Conservation (phyloP, 2,329 filamentous ascomycete genomes). For the Pseudocercospora vitis region DNA sequence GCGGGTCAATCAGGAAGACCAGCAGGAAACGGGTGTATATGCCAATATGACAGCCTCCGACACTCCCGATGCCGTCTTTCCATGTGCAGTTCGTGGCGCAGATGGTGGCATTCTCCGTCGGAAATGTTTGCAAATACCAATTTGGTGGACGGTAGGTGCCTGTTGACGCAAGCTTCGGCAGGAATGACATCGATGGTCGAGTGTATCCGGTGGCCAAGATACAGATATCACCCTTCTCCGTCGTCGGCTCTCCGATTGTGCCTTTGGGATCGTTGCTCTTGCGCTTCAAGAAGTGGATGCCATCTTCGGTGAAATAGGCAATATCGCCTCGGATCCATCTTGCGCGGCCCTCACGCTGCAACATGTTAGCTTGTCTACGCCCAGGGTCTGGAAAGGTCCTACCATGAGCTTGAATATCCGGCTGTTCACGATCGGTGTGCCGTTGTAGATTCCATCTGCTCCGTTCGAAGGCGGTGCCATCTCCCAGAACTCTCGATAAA, state of each 20-base stretch:
- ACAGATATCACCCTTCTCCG: conserved; percentile 72
- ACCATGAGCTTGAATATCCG: conserved; percentile 52
- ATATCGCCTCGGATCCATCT: conserved; percentile 82
- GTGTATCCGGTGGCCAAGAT: conserved; percentile 82
- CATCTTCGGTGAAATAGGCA: conserved; percentile 60
- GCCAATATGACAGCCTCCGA: conserved; percentile 84
- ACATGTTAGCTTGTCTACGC: conserved; percentile 64
- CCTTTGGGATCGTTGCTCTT: conserved; percentile 33
- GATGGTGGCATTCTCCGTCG: conserved; percentile 68
- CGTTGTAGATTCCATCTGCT: conserved; percentile 70
- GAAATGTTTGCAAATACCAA: conserved; percentile 87
- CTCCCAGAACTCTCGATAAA: conserved; percentile 77
- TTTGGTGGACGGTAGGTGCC: conserved; percentile 75
- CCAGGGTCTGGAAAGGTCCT: conserved; percentile 48
- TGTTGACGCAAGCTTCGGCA: conserved; percentile 70
- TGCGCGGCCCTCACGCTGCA: conserved; percentile 69
- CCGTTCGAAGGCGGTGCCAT: conserved; percentile 60
- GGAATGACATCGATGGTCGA: conserved; percentile 69
- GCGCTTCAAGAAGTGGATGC: conserved; percentile 70
- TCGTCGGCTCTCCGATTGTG: conserved; percentile 37
- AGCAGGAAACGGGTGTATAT: conserved; percentile 83
- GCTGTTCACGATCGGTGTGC: conserved; percentile 57
- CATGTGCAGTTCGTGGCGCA: conserved; percentile 84
- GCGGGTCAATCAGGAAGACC: conserved; percentile 79
- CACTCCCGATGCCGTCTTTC: conserved; percentile 73